phyloP scores from a whole-genome alignment of 148 eudicot genomes.

The Fallopia convolvulus region DNA sequence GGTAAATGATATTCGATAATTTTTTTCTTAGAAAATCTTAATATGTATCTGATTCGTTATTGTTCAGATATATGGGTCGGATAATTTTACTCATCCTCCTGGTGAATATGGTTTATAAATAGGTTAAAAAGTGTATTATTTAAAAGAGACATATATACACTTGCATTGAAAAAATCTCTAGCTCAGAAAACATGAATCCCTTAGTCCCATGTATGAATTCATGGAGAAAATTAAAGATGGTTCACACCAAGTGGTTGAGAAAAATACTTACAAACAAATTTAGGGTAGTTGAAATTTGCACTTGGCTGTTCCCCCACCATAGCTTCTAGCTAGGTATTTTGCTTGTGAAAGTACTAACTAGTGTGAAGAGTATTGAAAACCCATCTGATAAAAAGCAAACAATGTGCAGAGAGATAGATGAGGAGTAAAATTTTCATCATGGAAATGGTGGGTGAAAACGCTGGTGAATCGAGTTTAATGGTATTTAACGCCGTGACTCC shows the following conservation, averaged over 20 bases:
- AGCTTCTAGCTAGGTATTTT: background rate
- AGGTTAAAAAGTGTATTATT: too few species aligned
- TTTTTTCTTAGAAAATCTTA: too few species aligned
- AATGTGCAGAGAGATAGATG: background rate
- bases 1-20: too few species aligned
- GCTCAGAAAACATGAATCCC: background rate
- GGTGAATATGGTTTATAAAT: too few species aligned
- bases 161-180: background rate
- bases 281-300: background rate
- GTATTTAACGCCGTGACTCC: background rate
- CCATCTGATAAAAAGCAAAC: background rate
- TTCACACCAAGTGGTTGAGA: conserved; percentile 3
- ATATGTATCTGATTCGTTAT: too few species aligned
- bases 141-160: background rate
- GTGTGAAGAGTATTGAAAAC: conserved; percentile 1
- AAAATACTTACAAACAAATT: background rate
- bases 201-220: conserved; percentile 1
- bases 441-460: conserved; percentile 7
- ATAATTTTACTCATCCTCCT: too few species aligned
- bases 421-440: background rate
- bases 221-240: background rate
- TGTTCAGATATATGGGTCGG: too few species aligned
- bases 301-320: background rate
- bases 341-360: background rate
- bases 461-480: background rate